Evolutionary conservation across 2,329 filamentous ascomycete genomes (phyloP), one percentile per base, ranked within the genome.

Genomic region (Penicillium sp.): DNA sequence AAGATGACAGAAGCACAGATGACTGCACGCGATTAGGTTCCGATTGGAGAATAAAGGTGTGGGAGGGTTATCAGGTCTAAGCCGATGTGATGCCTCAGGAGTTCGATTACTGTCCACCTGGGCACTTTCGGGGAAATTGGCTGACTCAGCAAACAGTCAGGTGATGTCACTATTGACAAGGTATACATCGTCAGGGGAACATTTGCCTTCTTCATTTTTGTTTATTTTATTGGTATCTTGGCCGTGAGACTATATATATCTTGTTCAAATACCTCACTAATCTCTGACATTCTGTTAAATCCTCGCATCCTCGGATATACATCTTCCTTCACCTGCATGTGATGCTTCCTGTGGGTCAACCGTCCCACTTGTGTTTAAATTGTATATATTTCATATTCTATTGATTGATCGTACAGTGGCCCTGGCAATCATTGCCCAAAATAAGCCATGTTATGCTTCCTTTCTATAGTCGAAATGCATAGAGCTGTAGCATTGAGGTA

Each of bases 151-250:
- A 52, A 64, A 35, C 56, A 52, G 62, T 72, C 68, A 71, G 65
- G 72, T 74, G 72, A 73, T 71, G 67, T 71, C 68, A 71, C 67
- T 33, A 10, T 56, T 38, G 49, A 29, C 47, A 35, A 48, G 17
- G n/a, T 53, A 35, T 37, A 49, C 8, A 35, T 48, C 12, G 27
- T 1, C 21, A 37, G 10, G 38, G n/a, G 17, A 42, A 46, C 19
- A 38, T 21, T 37, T 52, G 21, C 10, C 19, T 41, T n/a, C 6
- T 48, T 37, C 17, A n/a, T 37, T 33, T 35, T 33, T 13, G 19
- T 8, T 33, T 17, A 19, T n/a, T 41, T 2, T 19, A 15, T 21
- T 25, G 19, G 27, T n/a, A 31, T 3, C 15, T 29, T 31, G n/a
- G 8, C 13, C 23, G 1, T 21, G 17, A 29, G 13, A 9, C 17